Evolutionary conservation across 768 basidiomycete genomes (phyloP).

Genomic region (Leccinum disarticulatum): DNA sequence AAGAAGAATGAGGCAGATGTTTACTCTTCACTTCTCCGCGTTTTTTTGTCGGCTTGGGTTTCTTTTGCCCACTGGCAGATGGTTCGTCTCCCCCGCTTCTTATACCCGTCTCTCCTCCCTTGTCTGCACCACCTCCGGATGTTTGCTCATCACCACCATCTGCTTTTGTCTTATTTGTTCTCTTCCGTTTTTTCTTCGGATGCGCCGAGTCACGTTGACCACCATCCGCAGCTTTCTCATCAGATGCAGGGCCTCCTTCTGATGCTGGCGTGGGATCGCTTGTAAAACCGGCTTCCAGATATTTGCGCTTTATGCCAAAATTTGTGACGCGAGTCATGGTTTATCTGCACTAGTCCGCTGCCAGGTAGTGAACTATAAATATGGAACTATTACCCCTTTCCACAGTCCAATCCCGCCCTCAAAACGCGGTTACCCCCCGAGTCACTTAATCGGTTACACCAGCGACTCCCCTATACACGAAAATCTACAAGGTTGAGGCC

Average conservation of each 20-base stretch:
- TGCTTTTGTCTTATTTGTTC: slow-evolving; percentile 43
- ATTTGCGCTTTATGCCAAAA: slow-evolving; percentile 71
- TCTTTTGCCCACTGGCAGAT: slow-evolving; percentile 20
- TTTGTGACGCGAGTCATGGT: slow-evolving; percentile 74
- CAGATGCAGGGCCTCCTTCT: slow-evolving; percentile 2
- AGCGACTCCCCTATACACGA: too few species aligned
- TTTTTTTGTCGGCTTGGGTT: slow-evolving; percentile 32
- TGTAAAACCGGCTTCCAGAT: slow-evolving; percentile 61
- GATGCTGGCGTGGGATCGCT: slow-evolving; percentile 8
- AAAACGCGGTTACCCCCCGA: too few species aligned
- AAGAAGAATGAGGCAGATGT: neutral
- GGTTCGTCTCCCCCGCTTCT: slow-evolving; percentile 20
- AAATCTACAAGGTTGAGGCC: neutral
- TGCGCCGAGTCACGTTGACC: slow-evolving; percentile 23
- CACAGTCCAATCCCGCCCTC: neutral
- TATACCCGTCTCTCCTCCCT: slow-evolving; percentile 12
- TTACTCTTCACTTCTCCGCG: slow-evolving; percentile 27
- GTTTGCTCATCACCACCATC: slow-evolving; percentile 5
- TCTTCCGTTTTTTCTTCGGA: slow-evolving; percentile 62
- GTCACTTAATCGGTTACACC: too few species aligned
- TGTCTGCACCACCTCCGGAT: neutral
- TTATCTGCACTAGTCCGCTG: too few species aligned
- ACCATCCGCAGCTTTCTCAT: neutral
- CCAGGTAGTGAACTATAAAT: neutral
- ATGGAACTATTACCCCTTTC: slow-evolving; percentile 6